Percentiles rank a stretch among this genome's conserved stretches.
Evolutionary conservation across 1,139 yeast species (phyloP).

Genomic region (Zhuliangozyma parablackwelliae): DNA sequence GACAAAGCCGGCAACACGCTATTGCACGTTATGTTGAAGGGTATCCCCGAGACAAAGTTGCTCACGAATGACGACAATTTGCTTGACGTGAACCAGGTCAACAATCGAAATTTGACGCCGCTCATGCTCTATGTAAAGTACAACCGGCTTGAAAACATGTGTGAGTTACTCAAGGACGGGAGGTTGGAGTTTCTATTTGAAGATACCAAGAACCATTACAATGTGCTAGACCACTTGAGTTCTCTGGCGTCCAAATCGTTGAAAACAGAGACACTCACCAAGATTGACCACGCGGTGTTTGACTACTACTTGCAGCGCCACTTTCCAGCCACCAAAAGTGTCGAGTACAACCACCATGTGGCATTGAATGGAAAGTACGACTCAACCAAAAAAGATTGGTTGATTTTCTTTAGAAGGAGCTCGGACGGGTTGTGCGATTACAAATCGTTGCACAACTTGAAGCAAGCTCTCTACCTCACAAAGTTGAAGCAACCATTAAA

Average conservation of each 20-base stretch:
- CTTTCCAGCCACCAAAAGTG: slow-evolving; percentile 15
- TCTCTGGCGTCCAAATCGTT: slow-evolving; percentile 29
- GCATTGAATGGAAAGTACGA: slow-evolving; percentile 38
- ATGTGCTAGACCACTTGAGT: slow-evolving; percentile 38
- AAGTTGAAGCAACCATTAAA: slow-evolving; percentile 33
- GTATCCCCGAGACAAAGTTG: slow-evolving; percentile 36
- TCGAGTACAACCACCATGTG: slow-evolving; percentile 5
- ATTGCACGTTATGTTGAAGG: slow-evolving; percentile 60
- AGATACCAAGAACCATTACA: slow-evolving; percentile 42
- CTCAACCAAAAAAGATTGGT: slow-evolving; percentile 29
- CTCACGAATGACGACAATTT: slow-evolving; percentile 30
- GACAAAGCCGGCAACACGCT: slow-evolving; percentile 74
- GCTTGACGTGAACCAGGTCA: slow-evolving; percentile 59
- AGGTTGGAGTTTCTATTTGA: slow-evolving; percentile 41
- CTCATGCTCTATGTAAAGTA: slow-evolving; percentile 68
- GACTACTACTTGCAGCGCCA: slow-evolving; percentile 24
- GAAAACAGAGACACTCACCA: slow-evolving; percentile 25
- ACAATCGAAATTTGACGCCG: slow-evolving; percentile 62
- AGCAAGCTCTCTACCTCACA: slow-evolving; percentile 26
- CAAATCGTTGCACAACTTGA: slow-evolving; percentile 35
- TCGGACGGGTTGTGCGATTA: slow-evolving; percentile 14
- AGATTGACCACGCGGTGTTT: slow-evolving; percentile 45
- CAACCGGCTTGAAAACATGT: slow-evolving; percentile 58
- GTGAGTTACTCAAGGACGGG: slow-evolving; percentile 39
- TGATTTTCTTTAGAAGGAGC: slow-evolving; percentile 20